These are phyloP conservation scores for Euphorbia peplus DNA, from an alignment of 345 rosid genomes.

Conservation along the genomic window DNA sequence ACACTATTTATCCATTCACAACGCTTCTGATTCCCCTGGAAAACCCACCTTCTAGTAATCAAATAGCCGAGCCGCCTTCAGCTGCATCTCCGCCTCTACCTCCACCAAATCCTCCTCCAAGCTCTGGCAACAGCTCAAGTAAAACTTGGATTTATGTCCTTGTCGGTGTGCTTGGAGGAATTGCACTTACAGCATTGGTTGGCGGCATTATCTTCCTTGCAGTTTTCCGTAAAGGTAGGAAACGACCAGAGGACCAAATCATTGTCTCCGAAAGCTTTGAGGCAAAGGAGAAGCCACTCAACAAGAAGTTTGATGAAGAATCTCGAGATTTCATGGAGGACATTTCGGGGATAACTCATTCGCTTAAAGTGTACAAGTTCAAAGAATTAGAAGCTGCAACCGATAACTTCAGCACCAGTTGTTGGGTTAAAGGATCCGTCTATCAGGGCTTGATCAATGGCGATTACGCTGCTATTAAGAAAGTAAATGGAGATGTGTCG, in stretches of 20 bases:
- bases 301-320: constrained; percentile 41
- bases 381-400: constrained; percentile 64
- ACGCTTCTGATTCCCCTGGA: constrained; percentile 31
- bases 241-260: constrained; percentile 18
- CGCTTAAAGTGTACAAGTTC: constrained; percentile 55
- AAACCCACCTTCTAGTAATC: constrained; percentile 31
- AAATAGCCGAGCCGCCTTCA: constrained; percentile 24
- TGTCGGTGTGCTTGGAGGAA: constrained; percentile 50
- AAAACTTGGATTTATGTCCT: constrained; percentile 58
- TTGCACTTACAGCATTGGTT: constrained; percentile 23
- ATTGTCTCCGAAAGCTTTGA: constrained; percentile 28
- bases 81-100: constrained; percentile 26
- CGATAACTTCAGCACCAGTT: constrained; percentile 49
- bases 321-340: constrained; percentile 38
- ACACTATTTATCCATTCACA: constrained; percentile 25
- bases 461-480: constrained; percentile 72
- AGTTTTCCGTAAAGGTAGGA: constrained; percentile 24
- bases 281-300: constrained; percentile 33
- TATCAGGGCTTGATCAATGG: constrained; percentile 59
- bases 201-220: constrained; percentile 34
- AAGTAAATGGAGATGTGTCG: constrained; percentile 58
- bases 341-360: constrained; percentile 47
- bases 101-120: constrained; percentile 20
- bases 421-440: constrained; percentile 53
- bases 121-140: constrained; percentile 25